Evolutionary conservation across 1,284 basidiomycete genomes (phyloP).

Genomic region (Apiotrichum gamsii): DNA sequence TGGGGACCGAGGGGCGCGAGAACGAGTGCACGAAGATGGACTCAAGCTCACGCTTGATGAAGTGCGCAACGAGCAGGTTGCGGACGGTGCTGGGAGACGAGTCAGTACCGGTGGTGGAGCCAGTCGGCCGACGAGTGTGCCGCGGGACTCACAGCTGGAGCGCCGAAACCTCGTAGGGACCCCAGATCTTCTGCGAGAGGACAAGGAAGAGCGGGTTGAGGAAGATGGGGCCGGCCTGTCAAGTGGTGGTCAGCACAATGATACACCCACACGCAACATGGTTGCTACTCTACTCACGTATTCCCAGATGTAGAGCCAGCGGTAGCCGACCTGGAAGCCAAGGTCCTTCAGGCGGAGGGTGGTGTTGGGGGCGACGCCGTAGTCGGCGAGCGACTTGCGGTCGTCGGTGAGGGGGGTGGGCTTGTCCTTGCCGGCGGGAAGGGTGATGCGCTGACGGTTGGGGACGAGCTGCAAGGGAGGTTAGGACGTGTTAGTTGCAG

Average conservation of each 20-base stretch:
- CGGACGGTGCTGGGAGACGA: slow-evolving; percentile 63
- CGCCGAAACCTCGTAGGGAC: slow-evolving; percentile 30
- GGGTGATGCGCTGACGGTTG: slow-evolving; percentile 65
- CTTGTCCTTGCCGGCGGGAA: slow-evolving; percentile 27
- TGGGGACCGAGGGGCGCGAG: slow-evolving; percentile 90
- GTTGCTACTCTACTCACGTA: slow-evolving; percentile 58
- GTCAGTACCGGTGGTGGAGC: not conserved
- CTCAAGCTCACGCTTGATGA: slow-evolving; percentile 87
- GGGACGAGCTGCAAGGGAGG: slow-evolving; percentile 55
- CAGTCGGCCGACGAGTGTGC: not conserved
- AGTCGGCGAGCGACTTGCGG: slow-evolving; percentile 56
- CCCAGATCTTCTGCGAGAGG: slow-evolving; percentile 48
- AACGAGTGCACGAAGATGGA: slow-evolving; percentile 92
- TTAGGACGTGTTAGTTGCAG: not conserved
- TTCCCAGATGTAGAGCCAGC: slow-evolving; percentile 79
- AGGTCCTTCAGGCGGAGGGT: slow-evolving; percentile 72
- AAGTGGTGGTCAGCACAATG: slow-evolving; percentile 8
- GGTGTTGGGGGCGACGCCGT: slow-evolving; percentile 56
- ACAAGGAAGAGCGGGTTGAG: slow-evolving; percentile 85
- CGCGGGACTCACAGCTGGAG: slow-evolving; percentile 32
- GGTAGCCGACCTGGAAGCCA: slow-evolving; percentile 80
- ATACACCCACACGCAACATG: not conserved
- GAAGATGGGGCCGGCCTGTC: slow-evolving; percentile 78
- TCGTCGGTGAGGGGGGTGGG: slow-evolving; percentile 58
- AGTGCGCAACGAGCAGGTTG: slow-evolving; percentile 75